Conservation (phyloP, 2,329 filamentous ascomycete species). For the Trichophyton simii region DNA sequence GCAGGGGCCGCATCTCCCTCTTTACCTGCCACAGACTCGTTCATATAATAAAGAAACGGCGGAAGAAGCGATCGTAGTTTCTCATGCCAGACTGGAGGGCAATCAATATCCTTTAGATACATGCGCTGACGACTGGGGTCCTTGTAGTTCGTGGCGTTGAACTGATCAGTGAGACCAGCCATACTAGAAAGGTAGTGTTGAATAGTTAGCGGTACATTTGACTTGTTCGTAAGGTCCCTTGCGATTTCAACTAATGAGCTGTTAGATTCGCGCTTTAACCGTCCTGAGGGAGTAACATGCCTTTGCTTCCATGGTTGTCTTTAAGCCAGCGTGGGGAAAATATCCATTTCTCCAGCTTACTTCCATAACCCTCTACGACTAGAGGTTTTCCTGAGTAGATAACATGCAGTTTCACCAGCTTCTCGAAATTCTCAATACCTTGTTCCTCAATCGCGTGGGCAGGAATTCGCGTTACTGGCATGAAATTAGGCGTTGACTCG, state of each 20-base stretch:
- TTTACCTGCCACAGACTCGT: conserved; percentile 52
- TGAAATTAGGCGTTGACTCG: conserved; percentile 68
- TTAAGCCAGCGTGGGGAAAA: conserved; percentile 75
- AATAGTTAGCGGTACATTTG: conserved; percentile 70
- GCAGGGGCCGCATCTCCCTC: conserved; percentile 45
- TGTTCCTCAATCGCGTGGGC: conserved; percentile 65
- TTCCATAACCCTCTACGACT: conserved; percentile 80
- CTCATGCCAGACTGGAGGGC: conserved; percentile 73
- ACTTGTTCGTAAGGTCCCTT: conserved; percentile 61
- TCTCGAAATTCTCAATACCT: conserved; percentile 69
- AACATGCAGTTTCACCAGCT: conserved; percentile 70
- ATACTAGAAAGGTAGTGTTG: conserved; percentile 85
- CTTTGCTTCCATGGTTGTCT: conserved; percentile 63
- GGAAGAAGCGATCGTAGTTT: conserved; percentile 68
- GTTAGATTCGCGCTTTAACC: background rate
- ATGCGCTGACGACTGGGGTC: conserved; percentile 72
- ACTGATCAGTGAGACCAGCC: conserved; percentile 71
- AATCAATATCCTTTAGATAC: conserved; percentile 96
- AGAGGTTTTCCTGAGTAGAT: conserved; percentile 75
- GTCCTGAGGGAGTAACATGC: conserved; percentile 31
- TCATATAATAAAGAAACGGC: conserved; percentile 75
- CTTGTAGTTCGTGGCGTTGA: conserved; percentile 60
- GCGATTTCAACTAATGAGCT: conserved; percentile 59
- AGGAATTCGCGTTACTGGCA: conserved; percentile 71
- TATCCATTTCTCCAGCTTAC: conserved; percentile 58